Evolutionary conservation across 2,329 filamentous ascomycete genomes (phyloP), one percentile per base, ranked within the genome.

Genomic region (Graphilbum fragrans): DNA sequence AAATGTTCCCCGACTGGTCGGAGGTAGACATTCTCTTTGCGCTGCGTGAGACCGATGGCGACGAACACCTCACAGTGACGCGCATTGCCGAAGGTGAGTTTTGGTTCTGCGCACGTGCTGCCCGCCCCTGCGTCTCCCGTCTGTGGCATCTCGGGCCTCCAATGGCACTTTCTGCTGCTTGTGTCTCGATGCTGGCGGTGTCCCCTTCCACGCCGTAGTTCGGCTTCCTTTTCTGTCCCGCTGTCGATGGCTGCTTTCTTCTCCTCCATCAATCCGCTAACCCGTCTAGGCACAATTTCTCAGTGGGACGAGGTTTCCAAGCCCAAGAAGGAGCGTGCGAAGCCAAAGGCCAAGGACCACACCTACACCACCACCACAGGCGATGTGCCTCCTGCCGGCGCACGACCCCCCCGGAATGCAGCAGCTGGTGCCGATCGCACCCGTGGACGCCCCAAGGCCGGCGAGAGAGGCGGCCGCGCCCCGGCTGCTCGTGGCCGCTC

Each of bases 1-100:
- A 94, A 62, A 80, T 96, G 67, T 95, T 94, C 68, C 79, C 86
- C 45, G 82, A 87, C 63, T 96, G 90, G 92, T 90, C 87, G 53
- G 86, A 94, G 57, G 86, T 88, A 61, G 90, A 96, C 61, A 77
- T 96, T 49, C 78, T 96, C 49, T 92, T 92, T 60, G 88, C 88
- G 47, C 72, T 98, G 45, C 79, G 94, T 62, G 92, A 98, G 69
- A 82, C 81, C 43, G 75, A 85, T 54, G 85, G 84, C 54, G 83
- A 92, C 62, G 70, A 86, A 55, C 74, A 82, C 52, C 65, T 75
- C 53, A 77, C 83, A 50, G 82, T 85, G 57, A 79, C 82, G 55
- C 79, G 80, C 62, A 90, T 92, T 61, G 77, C 80, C 53, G 81
- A 88, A 63, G 83, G 83, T 87, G 69, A 48, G 55, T 40, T n/a